Conservation (phyloP, 768 basidiomycete species). For the Lactarius hengduanensis region DNA sequence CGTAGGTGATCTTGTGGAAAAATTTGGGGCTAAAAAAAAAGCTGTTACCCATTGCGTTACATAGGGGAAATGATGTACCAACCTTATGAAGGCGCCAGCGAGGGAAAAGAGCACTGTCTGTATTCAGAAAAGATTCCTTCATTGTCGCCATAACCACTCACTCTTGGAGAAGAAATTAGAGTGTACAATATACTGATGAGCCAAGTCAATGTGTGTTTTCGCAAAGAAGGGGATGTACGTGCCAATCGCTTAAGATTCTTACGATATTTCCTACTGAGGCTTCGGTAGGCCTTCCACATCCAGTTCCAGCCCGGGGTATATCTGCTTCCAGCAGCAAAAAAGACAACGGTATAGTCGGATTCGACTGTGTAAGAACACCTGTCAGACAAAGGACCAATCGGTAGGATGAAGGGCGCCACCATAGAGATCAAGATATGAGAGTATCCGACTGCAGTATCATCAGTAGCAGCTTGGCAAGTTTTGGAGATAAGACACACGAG, state of each 20-base stretch:
- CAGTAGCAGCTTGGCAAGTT: slow-evolving; percentile 24
- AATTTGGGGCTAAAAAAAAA: slow-evolving; percentile 70
- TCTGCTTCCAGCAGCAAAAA: slow-evolving; percentile 77
- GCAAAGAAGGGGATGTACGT: slow-evolving; percentile 31
- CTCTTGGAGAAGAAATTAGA: slow-evolving; percentile 80
- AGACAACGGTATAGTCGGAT: slow-evolving; percentile 84
- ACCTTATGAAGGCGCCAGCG: slow-evolving; percentile 87
- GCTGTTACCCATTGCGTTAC: not conserved
- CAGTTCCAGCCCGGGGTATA: slow-evolving; percentile 83
- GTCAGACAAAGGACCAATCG: not conserved
- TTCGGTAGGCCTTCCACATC: slow-evolving; percentile 89
- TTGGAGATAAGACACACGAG: slow-evolving; percentile 42
- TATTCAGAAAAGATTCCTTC: slow-evolving; percentile 19
- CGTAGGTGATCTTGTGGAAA: slow-evolving; percentile 79
- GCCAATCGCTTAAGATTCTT: slow-evolving; percentile 86
- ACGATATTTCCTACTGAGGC: slow-evolving; percentile 76
- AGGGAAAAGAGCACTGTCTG: slow-evolving; percentile 79
- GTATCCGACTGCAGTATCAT: slow-evolving; percentile 54
- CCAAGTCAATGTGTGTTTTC: slow-evolving; percentile 19
- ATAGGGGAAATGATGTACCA: slow-evolving; percentile 14
- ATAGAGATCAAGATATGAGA: slow-evolving; percentile 78
- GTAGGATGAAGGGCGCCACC: slow-evolving; percentile 43
- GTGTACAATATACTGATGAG: slow-evolving; percentile 74
- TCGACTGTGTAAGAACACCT: slow-evolving; percentile 55
- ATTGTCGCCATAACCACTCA: slow-evolving; percentile 44